Conservation (phyloP, 2,329 filamentous ascomycete species). For the Sporothrix mexicana region DNA sequence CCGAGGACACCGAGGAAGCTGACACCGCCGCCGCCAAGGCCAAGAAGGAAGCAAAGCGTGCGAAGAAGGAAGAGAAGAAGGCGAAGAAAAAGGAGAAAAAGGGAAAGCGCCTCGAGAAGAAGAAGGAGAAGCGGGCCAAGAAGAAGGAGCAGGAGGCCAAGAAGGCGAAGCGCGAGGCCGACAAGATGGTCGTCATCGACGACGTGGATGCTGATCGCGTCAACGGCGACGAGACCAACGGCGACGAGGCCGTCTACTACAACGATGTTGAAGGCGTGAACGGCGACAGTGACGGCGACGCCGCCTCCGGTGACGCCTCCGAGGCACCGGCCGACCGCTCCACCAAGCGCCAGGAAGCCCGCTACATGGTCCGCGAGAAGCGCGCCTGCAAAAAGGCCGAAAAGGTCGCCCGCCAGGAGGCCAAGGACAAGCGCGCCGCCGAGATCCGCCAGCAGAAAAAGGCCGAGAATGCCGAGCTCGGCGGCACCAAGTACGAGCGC, state of each 20-base stretch:
- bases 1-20: not conserved
- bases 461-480: not conserved
- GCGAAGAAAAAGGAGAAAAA: conserved; percentile 15
- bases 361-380: not conserved
- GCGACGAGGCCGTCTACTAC: not conserved
- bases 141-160: conserved; percentile 5
- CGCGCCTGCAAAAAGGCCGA: not conserved
- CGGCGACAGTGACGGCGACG: not conserved
- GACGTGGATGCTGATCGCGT: not conserved
- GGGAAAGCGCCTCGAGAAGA: conserved; percentile 11
- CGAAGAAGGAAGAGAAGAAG: conserved; percentile 28
- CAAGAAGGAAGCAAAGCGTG: conserved; percentile 3
- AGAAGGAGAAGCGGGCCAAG: conserved; percentile 22
- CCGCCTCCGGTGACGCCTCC: not conserved
- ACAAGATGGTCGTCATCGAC: not conserved
- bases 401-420: not conserved
- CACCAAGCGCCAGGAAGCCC: not conserved
- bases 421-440: not conserved
- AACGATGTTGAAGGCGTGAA: not conserved
- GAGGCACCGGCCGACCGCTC: not conserved
- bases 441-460: not conserved
- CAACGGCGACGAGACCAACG: not conserved
- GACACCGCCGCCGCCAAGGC: not conserved
- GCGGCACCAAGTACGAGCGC: not conserved
- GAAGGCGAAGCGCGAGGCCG: not conserved